A percentile compares a stretch with the other conserved stretches of the same genome.
Conservation (phyloP, 2,329 filamentous ascomycete species). For the Diaporthe sp. region DNA sequence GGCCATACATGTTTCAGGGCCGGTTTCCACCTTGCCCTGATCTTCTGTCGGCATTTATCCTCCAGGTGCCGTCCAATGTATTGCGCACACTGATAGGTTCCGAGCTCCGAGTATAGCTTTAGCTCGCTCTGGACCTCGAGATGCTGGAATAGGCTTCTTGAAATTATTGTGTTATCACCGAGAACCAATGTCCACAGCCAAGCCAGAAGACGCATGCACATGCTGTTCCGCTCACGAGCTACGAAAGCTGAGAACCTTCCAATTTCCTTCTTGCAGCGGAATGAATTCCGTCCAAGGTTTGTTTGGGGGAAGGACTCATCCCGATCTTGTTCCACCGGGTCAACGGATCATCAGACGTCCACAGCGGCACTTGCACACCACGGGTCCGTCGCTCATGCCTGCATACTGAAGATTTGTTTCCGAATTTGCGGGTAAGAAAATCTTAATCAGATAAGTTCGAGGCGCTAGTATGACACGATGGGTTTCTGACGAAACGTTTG, state of each 20-base stretch:
- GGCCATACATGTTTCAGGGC: no score
- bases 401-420: not conserved
- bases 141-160: not conserved
- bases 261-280: not conserved
- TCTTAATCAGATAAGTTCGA: not conserved
- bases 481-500: not conserved
- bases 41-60: no score
- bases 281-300: no score
- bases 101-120: not conserved
- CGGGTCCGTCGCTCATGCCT: not conserved
- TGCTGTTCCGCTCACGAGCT: no score
- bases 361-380: not conserved
- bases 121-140: not conserved
- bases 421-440: not conserved
- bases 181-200: not conserved
- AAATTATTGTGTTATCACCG: not conserved
- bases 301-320: not conserved
- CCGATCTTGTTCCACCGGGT: not conserved
- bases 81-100: not conserved
- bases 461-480: conserved; percentile 6
- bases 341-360: not conserved
- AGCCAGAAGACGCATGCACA: not conserved
- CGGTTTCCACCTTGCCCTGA: not conserved
- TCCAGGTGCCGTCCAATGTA: not conserved
- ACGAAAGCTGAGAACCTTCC: not conserved